phyloP scores from a whole-genome alignment of 164 flowering plant species.

The Magnolia changhungtana region DNA sequence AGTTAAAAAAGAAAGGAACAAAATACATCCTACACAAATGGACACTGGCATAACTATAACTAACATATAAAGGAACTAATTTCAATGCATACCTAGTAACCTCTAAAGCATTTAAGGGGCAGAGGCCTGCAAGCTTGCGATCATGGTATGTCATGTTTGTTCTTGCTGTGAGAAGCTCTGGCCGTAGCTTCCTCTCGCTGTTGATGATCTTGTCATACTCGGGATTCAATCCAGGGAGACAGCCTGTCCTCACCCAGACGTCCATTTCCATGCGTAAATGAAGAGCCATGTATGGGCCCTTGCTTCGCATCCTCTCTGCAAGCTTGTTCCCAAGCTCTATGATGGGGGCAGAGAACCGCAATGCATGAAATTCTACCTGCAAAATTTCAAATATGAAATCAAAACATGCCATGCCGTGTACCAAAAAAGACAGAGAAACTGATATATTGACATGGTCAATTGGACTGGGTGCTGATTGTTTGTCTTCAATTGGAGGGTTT shows the following conservation, averaged over 20 bases:
- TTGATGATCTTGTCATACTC: constrained; percentile 64
- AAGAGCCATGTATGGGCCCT: constrained; percentile 88
- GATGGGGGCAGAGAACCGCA: constrained; percentile 71
- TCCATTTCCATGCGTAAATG: constrained; percentile 96
- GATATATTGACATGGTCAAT: background rate
- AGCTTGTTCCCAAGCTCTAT: constrained; percentile 75
- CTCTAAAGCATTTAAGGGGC: constrained; percentile 88
- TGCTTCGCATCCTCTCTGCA: constrained; percentile 75
- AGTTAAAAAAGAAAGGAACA: background rate
- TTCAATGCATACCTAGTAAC: constrained; percentile 55
- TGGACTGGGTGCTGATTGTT: too few species aligned
- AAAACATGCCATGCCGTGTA: background rate
- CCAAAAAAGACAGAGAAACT: background rate
- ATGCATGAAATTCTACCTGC: constrained; percentile 91
- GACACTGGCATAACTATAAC: background rate
- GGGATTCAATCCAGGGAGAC: constrained; percentile 83
- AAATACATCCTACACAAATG: background rate
- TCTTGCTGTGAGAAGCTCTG: constrained; percentile 81
- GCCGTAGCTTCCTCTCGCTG: constrained; percentile 65
- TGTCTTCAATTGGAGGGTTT: too few species aligned
- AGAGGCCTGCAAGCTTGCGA: constrained; percentile 87
- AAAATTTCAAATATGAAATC: background rate
- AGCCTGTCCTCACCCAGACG: constrained; percentile 99
- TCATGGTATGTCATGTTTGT: constrained; percentile 91
- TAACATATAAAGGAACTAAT: background rate